These are phyloP conservation scores for Phytopythium boreale DNA, from an alignment of 352 stramenopile species.

Conservation along the genomic window DNA sequence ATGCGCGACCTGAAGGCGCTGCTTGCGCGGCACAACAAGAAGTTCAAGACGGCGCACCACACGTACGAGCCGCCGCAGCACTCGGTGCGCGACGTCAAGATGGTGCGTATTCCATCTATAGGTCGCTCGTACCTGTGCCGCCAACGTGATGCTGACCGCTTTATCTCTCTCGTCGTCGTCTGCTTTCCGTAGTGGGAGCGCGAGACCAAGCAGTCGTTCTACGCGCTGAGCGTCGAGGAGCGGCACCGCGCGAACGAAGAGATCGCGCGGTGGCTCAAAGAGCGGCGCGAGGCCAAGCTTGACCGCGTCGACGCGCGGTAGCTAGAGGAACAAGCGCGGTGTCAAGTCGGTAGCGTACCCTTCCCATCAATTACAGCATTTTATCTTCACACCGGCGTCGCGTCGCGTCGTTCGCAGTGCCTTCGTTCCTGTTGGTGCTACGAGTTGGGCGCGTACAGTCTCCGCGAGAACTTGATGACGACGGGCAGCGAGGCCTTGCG, in stretches of 20 bases:
- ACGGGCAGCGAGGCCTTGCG: slow-evolving; percentile 57
- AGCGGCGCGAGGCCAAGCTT: slow-evolving; percentile 12
- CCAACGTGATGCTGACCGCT: neutral
- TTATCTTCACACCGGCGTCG: neutral
- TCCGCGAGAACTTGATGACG: slow-evolving; percentile 72
- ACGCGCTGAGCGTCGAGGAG: slow-evolving; percentile 58
- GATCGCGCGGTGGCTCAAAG: slow-evolving; percentile 52
- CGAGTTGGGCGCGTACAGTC: slow-evolving; percentile 39
- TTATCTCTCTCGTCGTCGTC: neutral
- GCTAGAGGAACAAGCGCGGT: neutral
- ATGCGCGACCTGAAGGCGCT: slow-evolving; percentile 48
- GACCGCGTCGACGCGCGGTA: slow-evolving; percentile 1
- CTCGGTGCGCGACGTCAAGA: slow-evolving; percentile 68
- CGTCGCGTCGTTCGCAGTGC: neutral
- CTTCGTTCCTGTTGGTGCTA: neutral
- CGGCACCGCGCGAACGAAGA: slow-evolving; percentile 61
- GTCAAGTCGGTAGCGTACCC: neutral
- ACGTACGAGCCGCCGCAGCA: slow-evolving; percentile 80
- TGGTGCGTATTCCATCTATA: slow-evolving; percentile 26
- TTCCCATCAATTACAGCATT: too few relatives aligned
- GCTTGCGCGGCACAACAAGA: slow-evolving; percentile 74
- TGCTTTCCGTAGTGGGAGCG: slow-evolving; percentile 59
- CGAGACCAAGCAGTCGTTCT: slow-evolving; percentile 63
- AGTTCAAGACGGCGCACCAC: slow-evolving; percentile 56
- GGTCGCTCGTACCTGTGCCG: neutral